These are phyloP conservation scores for Uromyces viciae-fabae DNA, from an alignment of 1,284 basidiomycete genomes.

Conservation along the genomic window DNA sequence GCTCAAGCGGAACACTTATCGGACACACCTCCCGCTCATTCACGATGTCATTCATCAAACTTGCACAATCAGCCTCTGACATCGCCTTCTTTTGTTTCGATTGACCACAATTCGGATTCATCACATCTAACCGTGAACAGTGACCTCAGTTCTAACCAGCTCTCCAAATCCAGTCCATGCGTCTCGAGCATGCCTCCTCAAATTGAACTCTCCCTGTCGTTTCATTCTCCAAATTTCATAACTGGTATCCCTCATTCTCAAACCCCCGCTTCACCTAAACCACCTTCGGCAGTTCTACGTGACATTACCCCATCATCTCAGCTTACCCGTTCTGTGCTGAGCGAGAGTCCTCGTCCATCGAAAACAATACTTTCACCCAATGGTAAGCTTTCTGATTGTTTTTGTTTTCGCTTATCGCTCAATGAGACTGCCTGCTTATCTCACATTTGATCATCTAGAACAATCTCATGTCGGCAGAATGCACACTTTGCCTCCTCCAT, in stretches of 20 bases:
- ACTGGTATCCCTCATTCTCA: neutral
- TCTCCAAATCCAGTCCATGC: neutral
- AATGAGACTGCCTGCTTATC: neutral
- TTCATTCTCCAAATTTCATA: neutral
- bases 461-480: neutral
- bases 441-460: neutral
- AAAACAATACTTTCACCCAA: neutral
- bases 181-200: neutral
- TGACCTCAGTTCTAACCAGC: neutral
- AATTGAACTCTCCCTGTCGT: neutral
- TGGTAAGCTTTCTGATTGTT: neutral
- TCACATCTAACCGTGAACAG: conserved; percentile 5
- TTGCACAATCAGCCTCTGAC: neutral
- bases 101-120: conserved; percentile 5
- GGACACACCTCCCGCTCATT: neutral
- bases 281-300: neutral
- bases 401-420: neutral
- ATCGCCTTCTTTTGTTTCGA: neutral
- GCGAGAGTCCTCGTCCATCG: neutral
- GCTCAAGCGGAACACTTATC: neutral
- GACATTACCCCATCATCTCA: neutral
- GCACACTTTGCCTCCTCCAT: neutral
- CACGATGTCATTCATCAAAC: neutral
- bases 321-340: neutral
- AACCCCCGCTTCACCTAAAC: neutral